Evolutionary conservation across 495 filamentous ascomycete species (phyloP), one percentile per base, ranked within the genome.

Genomic region (Hypomontagnella monticulosa): DNA sequence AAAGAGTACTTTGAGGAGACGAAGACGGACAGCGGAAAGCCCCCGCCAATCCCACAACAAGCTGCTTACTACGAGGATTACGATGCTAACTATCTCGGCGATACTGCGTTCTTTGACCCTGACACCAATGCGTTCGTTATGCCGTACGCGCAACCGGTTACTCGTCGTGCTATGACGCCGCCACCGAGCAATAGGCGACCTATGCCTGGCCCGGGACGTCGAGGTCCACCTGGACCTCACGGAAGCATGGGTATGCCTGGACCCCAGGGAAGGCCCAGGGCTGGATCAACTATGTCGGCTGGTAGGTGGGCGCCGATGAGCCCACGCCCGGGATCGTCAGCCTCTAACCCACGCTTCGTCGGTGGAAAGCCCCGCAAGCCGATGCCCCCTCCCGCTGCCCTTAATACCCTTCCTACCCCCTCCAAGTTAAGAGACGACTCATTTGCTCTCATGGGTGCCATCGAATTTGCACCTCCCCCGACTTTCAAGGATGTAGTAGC

Each of bases 1-100:
- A 97, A 97, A 75, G 95, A 98, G 76, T 98, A 98, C 76, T 99
- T 99, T 62, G 95, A 99, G 53, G 93, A 97, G 19, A 88, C 85
- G 15, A 91, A 89, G 73, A 81, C 81, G 0, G 81, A 78, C 30
- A 81, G 81, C 23, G 79, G 78, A 11, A 71, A 80, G 30, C 81
- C 83, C 4, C 71, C 73, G 1, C 65, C 77, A 41, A 73, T 74
- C 11, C 67, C 73, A 20, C 76, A 76, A 36, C 74, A 79, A 69
- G 62, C 70, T 47, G 33, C 55, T 66, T 90, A 92, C 71, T 88
- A 89, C 57, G 87, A 92, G 65, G 89, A 92, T 67, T 88, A 88
- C 68, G 87, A 88, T 46, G 66, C 84, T 12, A 83, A 86, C 46
- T 90, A 89, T 71, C 83, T 88, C n/a, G 76, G 73, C 27, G 85